Evolutionary conservation across 768 basidiomycete genomes (phyloP), one percentile per base, ranked within the genome.

Genomic region (Solioccasus polychromus): DNA sequence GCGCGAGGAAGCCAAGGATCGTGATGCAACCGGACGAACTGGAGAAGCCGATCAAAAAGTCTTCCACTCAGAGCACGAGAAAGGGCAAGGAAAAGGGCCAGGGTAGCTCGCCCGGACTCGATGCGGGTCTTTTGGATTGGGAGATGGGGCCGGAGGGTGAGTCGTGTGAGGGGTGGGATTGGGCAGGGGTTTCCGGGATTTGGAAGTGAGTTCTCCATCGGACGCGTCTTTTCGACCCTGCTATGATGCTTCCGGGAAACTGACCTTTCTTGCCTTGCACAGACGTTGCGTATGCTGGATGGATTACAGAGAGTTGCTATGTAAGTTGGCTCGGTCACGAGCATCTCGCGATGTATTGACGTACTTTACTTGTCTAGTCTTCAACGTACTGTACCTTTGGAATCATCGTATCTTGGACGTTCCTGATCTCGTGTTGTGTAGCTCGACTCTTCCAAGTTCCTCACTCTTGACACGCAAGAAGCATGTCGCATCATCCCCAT

Each of bases 261-360:
- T 55, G 25, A 58, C 44, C 11, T 17, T 22, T 4, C 15, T 31
- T 26, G 4, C 28, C 20, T 36, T 31, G 37, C 26, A 12, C 50
- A 80, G 79, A 47, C 76, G 79, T 11, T 73, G 74, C 39, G 71
- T 81, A 6, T 81, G 75, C 47, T 81, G 79, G 78, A 64, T 81
- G 60, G 78, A 79, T 51, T 81, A 81, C 53, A 69, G 70, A 30
- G 77, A 80, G 45, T 51, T 81, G 3, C 56, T 81, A 8, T 55
- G 79, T 79, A 52, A 59, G 78, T n/a, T 5, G 6, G 6, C 9
- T 25, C 25, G 12, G 15, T 20, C 7, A 23, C 9, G n/a, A 14
- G 19, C 14, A 11, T 48, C 24, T 20, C 3, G 31, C 17, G 18
- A 35, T 20, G 29, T 20, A 8, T 45, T 47, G 18, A 58, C 32